phyloP scores from a whole-genome alignment of 352 stramenopile genomes.

The Aphanomyces invadans region DNA sequence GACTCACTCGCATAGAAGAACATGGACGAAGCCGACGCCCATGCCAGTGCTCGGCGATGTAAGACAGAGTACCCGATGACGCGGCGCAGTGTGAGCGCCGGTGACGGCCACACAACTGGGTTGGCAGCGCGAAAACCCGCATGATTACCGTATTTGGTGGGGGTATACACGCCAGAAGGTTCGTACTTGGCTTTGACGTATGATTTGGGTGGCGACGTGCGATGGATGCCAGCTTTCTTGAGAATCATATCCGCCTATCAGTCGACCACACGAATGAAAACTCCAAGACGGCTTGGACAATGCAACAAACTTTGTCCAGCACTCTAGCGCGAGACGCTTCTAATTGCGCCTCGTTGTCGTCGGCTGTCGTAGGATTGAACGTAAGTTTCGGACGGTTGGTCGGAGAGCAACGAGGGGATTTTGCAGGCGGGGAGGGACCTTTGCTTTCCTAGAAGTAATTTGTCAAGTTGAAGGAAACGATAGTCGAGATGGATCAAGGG shows the following conservation, averaged over 20 bases:
- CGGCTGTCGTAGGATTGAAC: not conserved
- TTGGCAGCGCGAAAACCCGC: not conserved
- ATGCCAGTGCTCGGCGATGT: conserved; percentile 41
- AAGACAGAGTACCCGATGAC: conserved; percentile 57
- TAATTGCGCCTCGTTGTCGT: conserved; percentile 3
- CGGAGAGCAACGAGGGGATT: not conserved
- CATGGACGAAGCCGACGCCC: conserved; percentile 35
- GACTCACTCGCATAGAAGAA: conserved; percentile 60
- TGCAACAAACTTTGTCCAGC: conserved; percentile 8
- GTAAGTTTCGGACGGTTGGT: not conserved
- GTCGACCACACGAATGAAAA: no score
- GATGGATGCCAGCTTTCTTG: conserved; percentile 13
- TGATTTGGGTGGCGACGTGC: not conserved
- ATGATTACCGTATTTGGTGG: not conserved
- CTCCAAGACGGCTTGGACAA: no score
- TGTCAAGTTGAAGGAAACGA: no score
- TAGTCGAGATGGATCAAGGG: not conserved
- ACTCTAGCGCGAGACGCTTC: not conserved
- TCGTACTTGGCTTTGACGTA: not conserved
- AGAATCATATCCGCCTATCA: conserved; percentile 8
- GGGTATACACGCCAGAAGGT: not conserved
- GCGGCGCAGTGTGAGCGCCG: conserved; percentile 47
- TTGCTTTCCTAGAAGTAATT: no score
- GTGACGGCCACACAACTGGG: conserved; percentile 50
- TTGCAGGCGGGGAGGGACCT: not conserved